A percentile compares a stretch with the other conserved stretches of the same genome.
Evolutionary conservation across 2,329 filamentous ascomycete species (phyloP).

Genomic region (Verticillium dahliae): DNA sequence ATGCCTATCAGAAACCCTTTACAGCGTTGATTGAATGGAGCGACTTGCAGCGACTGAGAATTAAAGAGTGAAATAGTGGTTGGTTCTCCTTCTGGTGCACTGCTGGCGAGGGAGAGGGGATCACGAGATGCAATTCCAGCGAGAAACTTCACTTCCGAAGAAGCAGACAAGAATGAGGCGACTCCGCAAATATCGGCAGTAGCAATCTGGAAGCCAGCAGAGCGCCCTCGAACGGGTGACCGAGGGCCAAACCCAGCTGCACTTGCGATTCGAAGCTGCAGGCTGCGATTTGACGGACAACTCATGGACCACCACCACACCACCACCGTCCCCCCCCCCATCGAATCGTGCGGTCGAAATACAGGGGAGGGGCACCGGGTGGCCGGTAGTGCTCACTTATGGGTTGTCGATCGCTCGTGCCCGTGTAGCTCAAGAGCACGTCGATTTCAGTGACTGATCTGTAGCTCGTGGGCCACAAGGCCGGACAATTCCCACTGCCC

Average conservation of each 20-base stretch:
- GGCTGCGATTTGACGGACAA: conserved; percentile 10
- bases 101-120: neutral
- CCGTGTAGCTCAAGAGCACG: neutral
- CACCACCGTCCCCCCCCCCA: conserved; percentile 1
- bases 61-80: neutral
- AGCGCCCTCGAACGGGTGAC: neutral
- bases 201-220: neutral
- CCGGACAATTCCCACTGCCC: neutral
- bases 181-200: neutral
- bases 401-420: neutral
- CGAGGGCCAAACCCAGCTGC: conserved; percentile 3
- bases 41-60: neutral
- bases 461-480: neutral
- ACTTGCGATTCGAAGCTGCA: conserved; percentile 11
- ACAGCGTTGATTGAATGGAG: neutral
- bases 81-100: neutral
- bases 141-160: neutral
- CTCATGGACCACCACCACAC: conserved; percentile 6
- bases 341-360: neutral
- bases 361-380: neutral
- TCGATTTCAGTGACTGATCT: neutral
- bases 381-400: neutral
- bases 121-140: neutral
- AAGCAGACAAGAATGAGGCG: neutral
- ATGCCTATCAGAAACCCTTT: neutral